These are phyloP conservation scores for Apiotrichum gracile DNA, from an alignment of 1,284 basidiomycete species.

Conservation along the genomic window DNA sequence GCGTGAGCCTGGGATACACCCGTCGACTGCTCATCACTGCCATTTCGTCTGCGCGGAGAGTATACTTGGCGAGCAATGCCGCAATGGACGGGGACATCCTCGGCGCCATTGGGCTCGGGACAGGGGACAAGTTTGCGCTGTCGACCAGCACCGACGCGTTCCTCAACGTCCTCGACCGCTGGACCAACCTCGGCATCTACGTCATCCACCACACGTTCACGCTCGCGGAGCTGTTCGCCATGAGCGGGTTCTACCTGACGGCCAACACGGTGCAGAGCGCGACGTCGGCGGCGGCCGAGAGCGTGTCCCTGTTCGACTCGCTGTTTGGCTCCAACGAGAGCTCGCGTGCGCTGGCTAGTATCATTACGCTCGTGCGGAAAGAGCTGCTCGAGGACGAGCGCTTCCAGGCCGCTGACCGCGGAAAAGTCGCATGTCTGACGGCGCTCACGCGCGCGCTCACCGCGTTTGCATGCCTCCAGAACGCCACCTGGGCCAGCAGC, in stretches of 20 bases:
- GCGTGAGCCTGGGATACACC: conserved; percentile 41
- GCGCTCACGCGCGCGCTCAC: conserved; percentile 52
- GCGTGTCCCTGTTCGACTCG: conserved; percentile 51
- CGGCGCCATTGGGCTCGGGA: conserved; percentile 19
- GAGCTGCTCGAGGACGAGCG: conserved; percentile 47
- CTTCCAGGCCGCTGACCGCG: conserved; percentile 37
- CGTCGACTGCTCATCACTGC: conserved; percentile 46
- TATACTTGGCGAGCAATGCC: conserved; percentile 39
- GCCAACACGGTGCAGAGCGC: conserved; percentile 40
- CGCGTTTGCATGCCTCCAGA: conserved; percentile 52
- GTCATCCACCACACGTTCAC: conserved; percentile 52
- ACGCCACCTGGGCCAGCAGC: conserved; percentile 49
- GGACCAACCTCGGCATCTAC: conserved; percentile 54
- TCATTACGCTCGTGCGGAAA: conserved; percentile 50
- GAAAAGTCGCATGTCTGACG: conserved; percentile 38
- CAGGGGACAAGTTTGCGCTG: conserved; percentile 9
- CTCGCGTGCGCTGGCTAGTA: conserved; percentile 48
- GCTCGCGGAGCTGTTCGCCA: conserved; percentile 52
- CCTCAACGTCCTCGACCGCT: conserved; percentile 49
- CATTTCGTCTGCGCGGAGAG: conserved; percentile 43
- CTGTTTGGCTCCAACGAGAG: conserved; percentile 54
- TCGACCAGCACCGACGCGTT: conserved; percentile 33
- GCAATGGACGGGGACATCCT: conserved; percentile 23
- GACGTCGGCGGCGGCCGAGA: conserved; percentile 49
- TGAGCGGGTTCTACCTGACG: conserved; percentile 51